Base-by-base conservation (phyloP, 2,329 filamentous ascomycete species). In the Aspergillus sp. region DNA sequence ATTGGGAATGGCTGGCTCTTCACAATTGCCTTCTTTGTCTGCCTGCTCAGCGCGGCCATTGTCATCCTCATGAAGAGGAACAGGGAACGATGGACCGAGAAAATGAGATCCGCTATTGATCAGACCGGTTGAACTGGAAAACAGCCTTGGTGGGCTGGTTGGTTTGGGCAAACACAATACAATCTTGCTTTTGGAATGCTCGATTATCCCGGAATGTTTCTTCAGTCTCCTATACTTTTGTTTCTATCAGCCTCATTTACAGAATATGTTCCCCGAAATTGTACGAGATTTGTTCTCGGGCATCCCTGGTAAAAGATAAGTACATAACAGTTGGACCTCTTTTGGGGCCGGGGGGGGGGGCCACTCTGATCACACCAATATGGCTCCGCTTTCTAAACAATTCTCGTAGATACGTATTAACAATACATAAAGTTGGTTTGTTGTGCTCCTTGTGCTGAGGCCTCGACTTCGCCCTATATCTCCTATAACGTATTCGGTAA, bases 1-100 rank as follows among this genome's bases (percentile, higher is more conserved):
- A 69, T 71, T 46, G 69, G 69, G 3, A 63, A 68, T 47, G 69
- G 69, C 1, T 69, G 65, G 66, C 49, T 69, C 12, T 71, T 70
- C 48, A 69, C 66, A 1, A 61, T 36, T 29, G 44, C 26, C 26
- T 46, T 38, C 41, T 29, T 46, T 29, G 30, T 46, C 39, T 46
- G 44, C 28, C 36, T 46, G 1, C 39, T 46, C 28, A 41, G 44
- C 41, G 44, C 35, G 7, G 60, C 32, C 10, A 30, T 30, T 43
- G 30, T 46, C 12, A 39, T 48, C 6, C 40, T 46, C n/a, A 19
- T 49, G 27, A 30, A 39, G 29, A 49, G 44, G 27, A 46, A 46
- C 10, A 38, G 44, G 36, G 44, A 46, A 1, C 29, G 35, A n/a
- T 46, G 44, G 44, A 41, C 29, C 41, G 36, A 26, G 36, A 46